phyloP scores from a whole-genome alignment of 2,329 filamentous ascomycete genomes.

The Colletotrichum sp. region DNA sequence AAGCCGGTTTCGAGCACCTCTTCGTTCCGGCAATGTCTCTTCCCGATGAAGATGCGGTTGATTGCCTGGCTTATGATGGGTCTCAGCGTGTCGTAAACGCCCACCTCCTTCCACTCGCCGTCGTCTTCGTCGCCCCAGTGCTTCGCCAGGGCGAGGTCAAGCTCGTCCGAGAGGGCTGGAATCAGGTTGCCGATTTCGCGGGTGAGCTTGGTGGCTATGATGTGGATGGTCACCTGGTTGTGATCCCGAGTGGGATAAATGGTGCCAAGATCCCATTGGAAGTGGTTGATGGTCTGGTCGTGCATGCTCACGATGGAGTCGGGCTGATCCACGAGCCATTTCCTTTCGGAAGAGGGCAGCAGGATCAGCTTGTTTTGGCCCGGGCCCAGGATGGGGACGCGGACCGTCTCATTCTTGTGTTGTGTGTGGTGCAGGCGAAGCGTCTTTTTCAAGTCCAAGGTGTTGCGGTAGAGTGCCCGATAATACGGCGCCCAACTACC shows the following conservation, averaged over 20 bases:
- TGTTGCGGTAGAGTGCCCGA: not conserved
- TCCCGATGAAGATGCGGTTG: conserved; percentile 1
- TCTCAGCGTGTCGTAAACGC: not conserved
- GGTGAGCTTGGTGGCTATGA: not conserved
- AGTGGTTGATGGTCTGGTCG: not conserved
- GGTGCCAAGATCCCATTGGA: not conserved
- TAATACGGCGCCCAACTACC: not conserved
- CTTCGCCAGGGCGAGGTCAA: not conserved
- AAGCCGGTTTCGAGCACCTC: not conserved
- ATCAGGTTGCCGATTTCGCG: not conserved
- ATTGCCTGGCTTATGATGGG: not conserved
- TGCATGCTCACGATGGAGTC: not conserved
- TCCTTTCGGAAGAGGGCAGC: not conserved
- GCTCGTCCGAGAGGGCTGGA: not conserved
- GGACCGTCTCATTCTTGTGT: not conserved
- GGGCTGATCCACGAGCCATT: not conserved
- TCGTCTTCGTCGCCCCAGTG: not conserved
- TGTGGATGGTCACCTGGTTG: not conserved
- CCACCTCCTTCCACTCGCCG: not conserved
- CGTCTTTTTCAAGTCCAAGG: not conserved
- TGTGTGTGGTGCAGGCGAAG: not conserved
- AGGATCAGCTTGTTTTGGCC: not conserved
- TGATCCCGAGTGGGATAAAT: not conserved
- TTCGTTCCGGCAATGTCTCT: not conserved
- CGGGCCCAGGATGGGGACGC: not conserved